These are phyloP conservation scores for Kockiozyma suomiensis DNA, from an alignment of 805 yeast genomes.

Conservation along the genomic window DNA sequence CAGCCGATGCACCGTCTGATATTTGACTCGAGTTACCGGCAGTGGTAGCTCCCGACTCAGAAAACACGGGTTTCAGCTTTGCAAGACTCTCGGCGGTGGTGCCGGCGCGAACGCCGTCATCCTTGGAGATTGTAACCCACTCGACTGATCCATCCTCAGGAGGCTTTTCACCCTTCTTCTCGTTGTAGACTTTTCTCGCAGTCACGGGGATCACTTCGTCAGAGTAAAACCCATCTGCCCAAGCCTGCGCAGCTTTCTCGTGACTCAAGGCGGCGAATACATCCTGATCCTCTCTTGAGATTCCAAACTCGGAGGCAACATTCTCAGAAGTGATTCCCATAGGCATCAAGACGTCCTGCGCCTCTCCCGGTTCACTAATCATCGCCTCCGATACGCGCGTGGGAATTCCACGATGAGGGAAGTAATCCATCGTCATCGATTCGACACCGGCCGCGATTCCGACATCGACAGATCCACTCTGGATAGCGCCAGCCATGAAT, in stretches of 20 bases:
- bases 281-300: constrained; percentile 70
- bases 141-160: constrained; percentile 13
- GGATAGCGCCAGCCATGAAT: constrained; percentile 43
- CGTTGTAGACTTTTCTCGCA: constrained; percentile 6
- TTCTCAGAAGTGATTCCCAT: constrained; percentile 91
- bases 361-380: constrained; percentile 49
- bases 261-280: constrained; percentile 76
- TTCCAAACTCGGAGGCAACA: constrained; percentile 60
- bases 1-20: constrained; percentile 91
- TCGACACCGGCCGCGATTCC: constrained; percentile 51
- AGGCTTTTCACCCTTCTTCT: constrained; percentile 24
- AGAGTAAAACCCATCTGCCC: constrained; percentile 60
- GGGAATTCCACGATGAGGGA: constrained; percentile 48
- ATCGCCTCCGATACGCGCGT: constrained; percentile 41
- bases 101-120: constrained; percentile 43
- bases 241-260: constrained; percentile 69
- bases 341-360: constrained; percentile 74
- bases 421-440: constrained; percentile 48
- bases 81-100: constrained; percentile 41
- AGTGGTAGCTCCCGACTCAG: constrained; percentile 84
- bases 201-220: constrained; percentile 75
- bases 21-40: constrained; percentile 90
- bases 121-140: constrained; percentile 34
- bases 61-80: constrained; percentile 43
- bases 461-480: constrained; percentile 41